Conservation (phyloP, 176 grass and related monocot species). For the Oryza australiensis region DNA sequence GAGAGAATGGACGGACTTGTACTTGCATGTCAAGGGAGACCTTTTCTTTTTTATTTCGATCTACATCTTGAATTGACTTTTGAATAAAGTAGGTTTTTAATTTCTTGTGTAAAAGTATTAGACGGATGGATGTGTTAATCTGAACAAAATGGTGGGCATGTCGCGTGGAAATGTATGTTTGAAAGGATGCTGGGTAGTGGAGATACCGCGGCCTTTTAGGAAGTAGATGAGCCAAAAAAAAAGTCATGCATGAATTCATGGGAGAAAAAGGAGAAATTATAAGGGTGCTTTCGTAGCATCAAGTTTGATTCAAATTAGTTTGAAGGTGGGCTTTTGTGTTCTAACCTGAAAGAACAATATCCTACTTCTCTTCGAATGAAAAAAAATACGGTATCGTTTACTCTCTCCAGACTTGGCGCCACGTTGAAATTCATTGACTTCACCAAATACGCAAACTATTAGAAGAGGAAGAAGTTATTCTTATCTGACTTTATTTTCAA, state of each 20-base stretch:
- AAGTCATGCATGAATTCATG: not conserved
- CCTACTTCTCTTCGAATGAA: not conserved
- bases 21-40: not conserved
- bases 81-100: not conserved
- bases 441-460: not conserved
- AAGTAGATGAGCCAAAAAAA: not conserved
- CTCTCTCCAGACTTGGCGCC: conserved; percentile 22
- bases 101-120: not conserved
- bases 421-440: conserved; percentile 30
- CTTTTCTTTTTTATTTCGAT: not conserved
- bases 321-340: not conserved
- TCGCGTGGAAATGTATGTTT: not conserved
- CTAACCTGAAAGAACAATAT: not conserved
- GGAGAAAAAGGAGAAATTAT: not conserved
- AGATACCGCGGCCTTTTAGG: not conserved
- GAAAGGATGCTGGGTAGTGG: not conserved
- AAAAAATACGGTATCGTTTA: not conserved
- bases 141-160: not conserved
- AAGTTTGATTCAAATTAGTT: not conserved
- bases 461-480: not conserved
- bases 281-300: not conserved
- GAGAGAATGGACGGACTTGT: not conserved
- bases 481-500: conserved; percentile 15
- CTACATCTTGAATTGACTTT: conserved; percentile 30
- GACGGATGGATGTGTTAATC: no score